Evolutionary conservation across 2,329 filamentous ascomycete genomes (phyloP).

Genomic region (Lecanosticta acicola): DNA sequence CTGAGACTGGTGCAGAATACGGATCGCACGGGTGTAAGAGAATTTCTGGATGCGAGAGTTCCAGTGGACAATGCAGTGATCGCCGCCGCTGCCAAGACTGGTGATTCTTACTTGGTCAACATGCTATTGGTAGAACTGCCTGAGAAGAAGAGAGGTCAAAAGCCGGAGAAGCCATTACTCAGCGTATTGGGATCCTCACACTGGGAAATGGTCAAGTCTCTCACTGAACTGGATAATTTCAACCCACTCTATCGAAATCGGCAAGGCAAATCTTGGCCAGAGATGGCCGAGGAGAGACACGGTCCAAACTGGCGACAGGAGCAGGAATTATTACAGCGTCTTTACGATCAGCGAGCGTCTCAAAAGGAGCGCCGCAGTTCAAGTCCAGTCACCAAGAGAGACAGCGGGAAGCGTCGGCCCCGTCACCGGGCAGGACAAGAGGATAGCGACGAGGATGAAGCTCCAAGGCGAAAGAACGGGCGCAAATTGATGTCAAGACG

Average conservation of each 20-base stretch:
- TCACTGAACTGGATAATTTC: constrained; percentile 51
- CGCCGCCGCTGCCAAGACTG: constrained; percentile 85
- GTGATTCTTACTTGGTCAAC: constrained; percentile 81
- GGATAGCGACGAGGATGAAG: constrained; percentile 20
- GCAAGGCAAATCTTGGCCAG: constrained; percentile 75
- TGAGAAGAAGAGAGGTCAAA: constrained; percentile 57
- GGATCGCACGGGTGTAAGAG: constrained; percentile 44
- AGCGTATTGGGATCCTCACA: constrained; percentile 88
- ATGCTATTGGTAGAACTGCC: constrained; percentile 53
- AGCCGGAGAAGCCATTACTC: constrained; percentile 85
- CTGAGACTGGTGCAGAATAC: constrained; percentile 45
- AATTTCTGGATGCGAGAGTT: constrained; percentile 41
- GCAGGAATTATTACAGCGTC: constrained; percentile 69
- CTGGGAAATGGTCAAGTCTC: constrained; percentile 66
- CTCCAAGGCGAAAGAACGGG: constrained; percentile 29
- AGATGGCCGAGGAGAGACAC: constrained; percentile 74
- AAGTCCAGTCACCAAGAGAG: constrained; percentile 33
- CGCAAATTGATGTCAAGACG: constrained; percentile 32
- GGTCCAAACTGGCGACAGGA: constrained; percentile 91
- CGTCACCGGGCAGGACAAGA: constrained; percentile 17
- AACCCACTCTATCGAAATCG: constrained; percentile 71
- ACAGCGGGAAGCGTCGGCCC: constrained; percentile 23
- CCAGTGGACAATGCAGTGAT: constrained; percentile 71
- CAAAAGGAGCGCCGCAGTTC: constrained; percentile 27
- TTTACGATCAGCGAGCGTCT: constrained; percentile 53